A percentile compares a stretch with the other conserved stretches of the same genome.
Evolutionary conservation across 306 rosid genomes (phyloP).

Genomic region (Fragaria nilgerrensis): DNA sequence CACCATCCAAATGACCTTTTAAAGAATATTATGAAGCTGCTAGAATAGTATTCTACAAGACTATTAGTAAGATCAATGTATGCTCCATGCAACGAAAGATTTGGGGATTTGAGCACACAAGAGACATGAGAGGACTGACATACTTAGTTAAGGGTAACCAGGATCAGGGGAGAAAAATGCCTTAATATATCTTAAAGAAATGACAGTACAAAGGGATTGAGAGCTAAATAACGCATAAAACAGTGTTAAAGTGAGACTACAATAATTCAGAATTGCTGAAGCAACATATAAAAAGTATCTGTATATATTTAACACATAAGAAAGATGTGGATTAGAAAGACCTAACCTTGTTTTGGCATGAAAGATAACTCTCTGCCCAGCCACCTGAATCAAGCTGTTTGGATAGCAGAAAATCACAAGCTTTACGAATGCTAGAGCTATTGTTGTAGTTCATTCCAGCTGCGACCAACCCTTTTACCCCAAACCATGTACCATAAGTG

Average conservation of each 20-base stretch:
- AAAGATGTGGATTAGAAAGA: not conserved
- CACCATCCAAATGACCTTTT: not conserved
- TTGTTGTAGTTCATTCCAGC: conserved; percentile 63
- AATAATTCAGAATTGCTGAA: not conserved
- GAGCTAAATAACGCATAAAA: not conserved
- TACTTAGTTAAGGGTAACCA: not conserved
- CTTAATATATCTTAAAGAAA: not conserved
- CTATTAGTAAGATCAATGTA: not conserved
- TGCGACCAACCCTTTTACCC: conserved; percentile 68
- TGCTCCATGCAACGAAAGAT: not conserved
- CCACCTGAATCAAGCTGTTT: conserved; percentile 84
- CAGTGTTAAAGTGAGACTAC: not conserved
- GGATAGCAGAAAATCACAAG: conserved; percentile 73
- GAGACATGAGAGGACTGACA: not conserved
- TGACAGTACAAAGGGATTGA: not conserved
- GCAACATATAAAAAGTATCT: not conserved
- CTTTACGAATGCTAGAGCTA: conserved; percentile 57
- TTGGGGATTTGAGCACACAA: not conserved
- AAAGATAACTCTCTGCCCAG: conserved; percentile 89
- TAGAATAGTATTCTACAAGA: not conserved
- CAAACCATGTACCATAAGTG: conserved; percentile 87
- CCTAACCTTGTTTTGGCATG: conserved; percentile 82
- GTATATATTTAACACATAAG: not conserved
- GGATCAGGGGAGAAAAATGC: not conserved
- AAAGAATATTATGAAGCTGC: not conserved